Percentiles rank a stretch among this genome's conserved stretches.
Evolutionary conservation across 1,284 basidiomycete genomes (phyloP).

Genomic region (Cutaneotrichosporon daszewskae): DNA sequence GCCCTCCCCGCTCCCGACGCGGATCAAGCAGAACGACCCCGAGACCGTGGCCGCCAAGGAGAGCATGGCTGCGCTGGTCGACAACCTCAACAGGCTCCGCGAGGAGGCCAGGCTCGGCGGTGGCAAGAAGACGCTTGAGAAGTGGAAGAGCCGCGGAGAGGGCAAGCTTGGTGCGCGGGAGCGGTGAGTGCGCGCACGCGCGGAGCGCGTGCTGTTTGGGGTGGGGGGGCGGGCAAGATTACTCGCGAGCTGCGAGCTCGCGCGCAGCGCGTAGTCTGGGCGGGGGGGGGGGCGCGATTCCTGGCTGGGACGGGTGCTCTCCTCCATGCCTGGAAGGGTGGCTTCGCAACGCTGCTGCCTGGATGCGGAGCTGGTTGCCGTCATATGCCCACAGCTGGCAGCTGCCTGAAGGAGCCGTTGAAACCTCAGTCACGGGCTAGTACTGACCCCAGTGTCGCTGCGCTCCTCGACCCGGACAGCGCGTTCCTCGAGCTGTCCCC

Average conservation of each 20-base stretch:
- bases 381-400: too few species aligned
- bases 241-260: constrained; percentile 1
- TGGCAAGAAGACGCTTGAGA: constrained; percentile 60
- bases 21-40: constrained; percentile 18
- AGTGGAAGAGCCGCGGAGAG: constrained; percentile 61
- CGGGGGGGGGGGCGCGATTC: neutral
- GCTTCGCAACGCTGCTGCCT: too few species aligned
- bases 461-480: constrained; percentile 74
- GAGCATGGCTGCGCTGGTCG: constrained; percentile 26
- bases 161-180: constrained; percentile 84
- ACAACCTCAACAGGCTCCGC: constrained; percentile 47
- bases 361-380: too few species aligned
- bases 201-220: neutral
- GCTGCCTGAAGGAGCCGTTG: too few species aligned
- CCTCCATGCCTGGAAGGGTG: too few species aligned
- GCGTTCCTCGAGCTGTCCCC: constrained; percentile 86
- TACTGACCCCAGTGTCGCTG: constrained; percentile 52
- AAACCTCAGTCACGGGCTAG: too few species aligned
- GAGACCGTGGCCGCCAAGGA: constrained; percentile 26
- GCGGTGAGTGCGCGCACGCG: constrained; percentile 54
- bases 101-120: constrained; percentile 49
- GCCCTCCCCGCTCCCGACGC: constrained; percentile 31
- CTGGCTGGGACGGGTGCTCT: too few species aligned
- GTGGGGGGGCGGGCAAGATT: constrained; percentile 16
- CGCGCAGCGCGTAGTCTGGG: neutral